phyloP scores from a whole-genome alignment of 176 grass and related monocot genomes.

The Bothriochloa decipiens region DNA sequence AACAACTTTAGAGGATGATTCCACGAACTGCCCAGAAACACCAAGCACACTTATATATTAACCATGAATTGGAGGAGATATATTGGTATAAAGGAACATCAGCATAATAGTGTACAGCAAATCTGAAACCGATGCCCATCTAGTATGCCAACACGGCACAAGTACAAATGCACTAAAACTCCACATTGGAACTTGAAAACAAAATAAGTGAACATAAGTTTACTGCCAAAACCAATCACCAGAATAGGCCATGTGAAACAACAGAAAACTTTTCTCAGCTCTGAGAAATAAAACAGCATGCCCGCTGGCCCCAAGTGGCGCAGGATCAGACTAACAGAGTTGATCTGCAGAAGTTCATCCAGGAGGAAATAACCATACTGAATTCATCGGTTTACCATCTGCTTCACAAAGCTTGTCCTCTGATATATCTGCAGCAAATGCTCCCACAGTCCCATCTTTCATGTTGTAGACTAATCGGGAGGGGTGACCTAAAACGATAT shows the following conservation, averaged over 20 bases:
- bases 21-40: no score
- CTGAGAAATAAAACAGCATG: constrained; percentile 12
- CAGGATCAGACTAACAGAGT: neutral
- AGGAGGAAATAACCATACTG: constrained; percentile 19
- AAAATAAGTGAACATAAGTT: neutral
- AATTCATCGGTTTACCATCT: neutral
- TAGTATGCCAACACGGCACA: no score
- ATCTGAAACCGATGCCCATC: no score
- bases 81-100: no score
- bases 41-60: no score
- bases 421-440: neutral
- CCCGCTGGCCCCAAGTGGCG: neutral
- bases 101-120: no score
- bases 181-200: neutral
- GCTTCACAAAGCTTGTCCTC: neutral
- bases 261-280: neutral
- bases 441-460: constrained; percentile 7
- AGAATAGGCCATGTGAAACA: neutral
- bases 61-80: no score
- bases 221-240: neutral
- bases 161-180: neutral
- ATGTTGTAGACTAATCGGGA: constrained; percentile 28
- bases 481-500: neutral
- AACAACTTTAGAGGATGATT: no score
- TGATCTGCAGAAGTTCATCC: neutral